phyloP scores from a whole-genome alignment of 1,284 basidiomycete genomes.

The Xerocomus amazonicus region DNA sequence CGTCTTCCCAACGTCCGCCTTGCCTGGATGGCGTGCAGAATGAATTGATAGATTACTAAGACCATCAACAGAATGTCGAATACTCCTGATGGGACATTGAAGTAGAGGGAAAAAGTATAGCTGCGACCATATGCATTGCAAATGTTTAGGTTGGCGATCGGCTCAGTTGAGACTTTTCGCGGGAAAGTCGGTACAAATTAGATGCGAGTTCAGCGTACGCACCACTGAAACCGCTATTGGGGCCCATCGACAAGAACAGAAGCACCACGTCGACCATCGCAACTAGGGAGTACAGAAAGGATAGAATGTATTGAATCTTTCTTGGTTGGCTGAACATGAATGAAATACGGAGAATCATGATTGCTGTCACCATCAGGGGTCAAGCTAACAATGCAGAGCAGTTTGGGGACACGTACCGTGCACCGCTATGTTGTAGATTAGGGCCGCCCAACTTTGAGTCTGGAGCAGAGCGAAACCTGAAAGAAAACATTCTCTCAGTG shows the following conservation, averaged over 20 bases:
- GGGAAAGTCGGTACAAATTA: too few species aligned
- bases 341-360: conserved; percentile 14
- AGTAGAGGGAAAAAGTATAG: neutral
- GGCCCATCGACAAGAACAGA: neutral
- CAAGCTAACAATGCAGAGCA: too few species aligned
- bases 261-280: neutral
- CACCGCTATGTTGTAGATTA: neutral
- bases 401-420: conserved; percentile 3
- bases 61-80: conserved; percentile 9
- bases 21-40: conserved; percentile 1
- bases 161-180: too few species aligned
- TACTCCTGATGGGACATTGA: neutral
- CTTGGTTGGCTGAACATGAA: conserved; percentile 10
- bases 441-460: neutral
- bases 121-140: neutral
- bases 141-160: neutral
- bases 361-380: neutral
- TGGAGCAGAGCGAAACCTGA: neutral
- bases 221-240: conserved; percentile 4
- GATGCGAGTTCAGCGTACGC: neutral
- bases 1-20: conserved; percentile 1
- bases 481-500: neutral
- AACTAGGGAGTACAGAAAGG: conserved; percentile 2
- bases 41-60: conserved; percentile 9
- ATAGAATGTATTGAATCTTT: neutral